phyloP scores from a whole-genome alignment of 768 basidiomycete species.

The Russula sp. region DNA sequence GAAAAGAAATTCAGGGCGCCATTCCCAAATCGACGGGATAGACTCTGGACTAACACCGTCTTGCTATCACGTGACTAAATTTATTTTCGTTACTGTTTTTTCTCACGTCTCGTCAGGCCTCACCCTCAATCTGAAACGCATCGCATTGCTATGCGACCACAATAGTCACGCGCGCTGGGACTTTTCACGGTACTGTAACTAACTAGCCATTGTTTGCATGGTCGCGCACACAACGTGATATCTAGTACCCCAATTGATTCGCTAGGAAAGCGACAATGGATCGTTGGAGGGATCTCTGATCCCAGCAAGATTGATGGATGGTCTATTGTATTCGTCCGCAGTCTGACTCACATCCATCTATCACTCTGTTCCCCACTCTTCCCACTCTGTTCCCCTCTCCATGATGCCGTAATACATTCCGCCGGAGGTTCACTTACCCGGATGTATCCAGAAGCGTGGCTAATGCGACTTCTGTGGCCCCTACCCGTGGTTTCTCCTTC shows the following conservation, averaged over 20 bases:
- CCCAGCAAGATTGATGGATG: neutral
- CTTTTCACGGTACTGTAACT: neutral
- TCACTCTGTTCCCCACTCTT: neutral
- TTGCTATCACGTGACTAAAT: neutral
- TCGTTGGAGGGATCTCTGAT: conserved; percentile 1
- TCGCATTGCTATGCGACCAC: conserved; percentile 19
- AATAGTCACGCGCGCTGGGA: neutral
- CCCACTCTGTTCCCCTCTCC: neutral
- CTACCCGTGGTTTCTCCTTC: neutral
- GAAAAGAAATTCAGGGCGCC: conserved; percentile 3
- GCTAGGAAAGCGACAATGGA: conserved; percentile 3
- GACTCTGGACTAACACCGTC: neutral
- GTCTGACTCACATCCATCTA: neutral
- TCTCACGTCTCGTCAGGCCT: neutral
- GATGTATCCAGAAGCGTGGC: neutral
- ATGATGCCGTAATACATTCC: conserved; percentile 2
- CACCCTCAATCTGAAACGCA: conserved; percentile 12
- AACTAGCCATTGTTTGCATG: neutral
- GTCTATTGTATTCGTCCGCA: neutral
- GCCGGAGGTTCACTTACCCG: neutral
- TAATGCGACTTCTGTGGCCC: neutral
- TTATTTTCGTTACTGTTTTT: neutral
- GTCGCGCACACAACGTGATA: conserved; percentile 9
- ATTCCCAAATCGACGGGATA: neutral
- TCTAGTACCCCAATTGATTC: neutral